Evolutionary conservation across 768 basidiomycete genomes (phyloP), one percentile per base, ranked within the genome.

Genomic region (Tulasnella sp.): DNA sequence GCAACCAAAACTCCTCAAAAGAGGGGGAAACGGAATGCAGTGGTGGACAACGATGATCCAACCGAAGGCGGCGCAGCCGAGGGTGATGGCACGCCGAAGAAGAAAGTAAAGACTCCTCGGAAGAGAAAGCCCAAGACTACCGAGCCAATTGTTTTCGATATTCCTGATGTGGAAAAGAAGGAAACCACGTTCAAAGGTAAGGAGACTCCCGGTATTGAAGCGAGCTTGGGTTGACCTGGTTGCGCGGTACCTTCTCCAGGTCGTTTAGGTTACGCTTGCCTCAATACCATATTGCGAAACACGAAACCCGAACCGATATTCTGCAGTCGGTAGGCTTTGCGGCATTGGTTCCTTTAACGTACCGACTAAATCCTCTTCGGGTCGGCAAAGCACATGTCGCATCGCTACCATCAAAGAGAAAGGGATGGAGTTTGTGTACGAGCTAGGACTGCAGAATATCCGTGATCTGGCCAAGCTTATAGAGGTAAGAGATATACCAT

Each of bases 401-500:
- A 86, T 94, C 19, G 87, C 90, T 41, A 89, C 90, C 59, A 86
- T 95, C 64, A 84, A 86, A 76, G 91, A 93, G 77, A 88, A 91
- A 72, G 93, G 93, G 0, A 82, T 90, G 37, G 89, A 92, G 5
- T 90, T 87, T 80, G 88, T 89, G n/a, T 92, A 92, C 77, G 89
- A 91, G 32, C 80, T 96, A 0, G 94, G 90, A 2, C 81, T 84
- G 41, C 87, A 87, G 79, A 97, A 97, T 75, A 83, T 86, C 1
- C 81, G 86, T 76, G 93, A 95, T 77, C 81, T 94, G 39, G 76
- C 85, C 29, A 85, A 84, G 41, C 85, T 95, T 68, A 90, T 95
- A 59, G 84, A 92, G 77, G 80, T 79, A 39, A 40, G 75, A 26
- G 32, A n/a, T 39, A 16, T 8, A 35, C 67, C 37, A 37, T 36